Evolutionary conservation across 2,329 filamentous ascomycete genomes (phyloP).

Genomic region (Mycosphaerella arachidis): DNA sequence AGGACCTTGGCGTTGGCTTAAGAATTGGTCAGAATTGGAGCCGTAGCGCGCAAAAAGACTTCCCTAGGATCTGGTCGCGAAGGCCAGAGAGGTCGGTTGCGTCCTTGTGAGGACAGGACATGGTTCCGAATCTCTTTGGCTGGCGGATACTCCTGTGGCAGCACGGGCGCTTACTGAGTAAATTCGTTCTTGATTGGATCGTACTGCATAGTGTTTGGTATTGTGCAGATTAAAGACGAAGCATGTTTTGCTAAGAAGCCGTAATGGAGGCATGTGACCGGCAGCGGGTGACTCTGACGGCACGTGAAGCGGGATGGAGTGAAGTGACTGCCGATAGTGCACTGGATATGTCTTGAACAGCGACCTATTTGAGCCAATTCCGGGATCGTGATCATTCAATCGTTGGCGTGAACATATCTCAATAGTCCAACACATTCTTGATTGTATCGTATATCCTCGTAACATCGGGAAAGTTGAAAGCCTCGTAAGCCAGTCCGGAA

Average conservation of each 20-base stretch:
- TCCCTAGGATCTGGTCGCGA: not conserved
- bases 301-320: no score
- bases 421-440: slow-evolving; percentile 45
- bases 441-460: slow-evolving; percentile 58
- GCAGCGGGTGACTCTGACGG: no score
- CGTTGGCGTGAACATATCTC: not conserved
- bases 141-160: no score
- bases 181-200: no score
- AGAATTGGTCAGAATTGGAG: not conserved
- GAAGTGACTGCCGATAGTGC: no score
- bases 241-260: no score
- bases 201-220: no score
- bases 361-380: no score
- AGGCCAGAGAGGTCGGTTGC: not conserved
- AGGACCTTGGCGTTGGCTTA: not conserved
- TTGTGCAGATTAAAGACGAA: no score
- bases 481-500: slow-evolving; percentile 71
- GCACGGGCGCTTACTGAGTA: not conserved
- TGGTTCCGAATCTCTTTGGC: not conserved
- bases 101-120: not conserved
- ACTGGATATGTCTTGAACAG: no score
- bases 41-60: not conserved
- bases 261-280: no score
- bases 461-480: slow-evolving; percentile 71
- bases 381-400: not conserved